These are phyloP conservation scores for Anisogramma anomala DNA, from an alignment of 2,329 filamentous ascomycete genomes.

Conservation along the genomic window DNA sequence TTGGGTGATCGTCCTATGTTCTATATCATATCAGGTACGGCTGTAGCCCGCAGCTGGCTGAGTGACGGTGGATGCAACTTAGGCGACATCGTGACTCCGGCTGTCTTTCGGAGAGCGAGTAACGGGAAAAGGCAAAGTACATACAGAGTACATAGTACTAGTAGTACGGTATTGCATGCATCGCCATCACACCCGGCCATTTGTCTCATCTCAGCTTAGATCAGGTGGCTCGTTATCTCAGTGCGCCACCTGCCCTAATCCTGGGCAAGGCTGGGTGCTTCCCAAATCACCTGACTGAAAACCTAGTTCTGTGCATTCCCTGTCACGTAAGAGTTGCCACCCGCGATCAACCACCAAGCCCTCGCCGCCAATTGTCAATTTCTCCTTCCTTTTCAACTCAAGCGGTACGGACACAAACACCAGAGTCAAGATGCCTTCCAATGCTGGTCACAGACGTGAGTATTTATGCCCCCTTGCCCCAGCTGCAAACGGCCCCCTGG, in stretches of 20 bases:
- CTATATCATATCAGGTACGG: too few species aligned
- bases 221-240: not conserved
- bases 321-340: not conserved
- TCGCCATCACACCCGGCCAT: not conserved
- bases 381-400: constrained; percentile 36
- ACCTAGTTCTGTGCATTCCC: not conserved
- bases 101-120: constrained; percentile 13
- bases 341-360: constrained; percentile 18
- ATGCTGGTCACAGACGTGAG: constrained; percentile 82
- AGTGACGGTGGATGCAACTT: too few species aligned
- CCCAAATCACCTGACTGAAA: not conserved
- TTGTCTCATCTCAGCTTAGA: not conserved
- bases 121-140: not conserved
- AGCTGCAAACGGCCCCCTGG: not conserved
- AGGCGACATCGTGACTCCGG: constrained; percentile 7
- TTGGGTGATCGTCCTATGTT: too few species aligned
- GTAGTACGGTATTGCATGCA: too few species aligned
- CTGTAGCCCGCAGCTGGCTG: too few species aligned
- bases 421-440: constrained; percentile 68
- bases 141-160: too few species aligned
- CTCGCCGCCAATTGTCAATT: constrained; percentile 26
- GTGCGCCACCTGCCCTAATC: too few species aligned
- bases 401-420: constrained; percentile 16
- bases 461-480: constrained; percentile 21
- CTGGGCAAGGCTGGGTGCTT: too few species aligned